Evolutionary conservation across 148 eudicot species (phyloP), one percentile per base, ranked within the genome.

Genomic region (Heliosperma pusillum): DNA sequence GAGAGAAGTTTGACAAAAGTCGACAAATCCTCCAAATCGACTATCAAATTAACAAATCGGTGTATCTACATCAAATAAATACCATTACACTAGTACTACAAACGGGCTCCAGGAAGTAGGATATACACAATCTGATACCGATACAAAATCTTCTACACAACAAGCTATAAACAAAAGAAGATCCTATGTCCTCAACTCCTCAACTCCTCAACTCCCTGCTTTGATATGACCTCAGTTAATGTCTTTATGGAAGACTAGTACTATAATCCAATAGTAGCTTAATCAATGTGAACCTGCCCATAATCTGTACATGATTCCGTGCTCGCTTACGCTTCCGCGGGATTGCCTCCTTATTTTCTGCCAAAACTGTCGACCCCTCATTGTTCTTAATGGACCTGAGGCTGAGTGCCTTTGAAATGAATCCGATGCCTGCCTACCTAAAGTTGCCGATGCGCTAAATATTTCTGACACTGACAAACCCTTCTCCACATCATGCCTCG

Each of bases 321-420:
- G 91, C 82, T 93, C 97, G 16, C 98, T 89, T 66, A 79, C 81
- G 33, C 86, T 85, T 40, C 89, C 98, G 11, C 87, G 78, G 17
- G 92, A 82, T 67, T 79, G 76, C 66, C 85, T 81, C 69, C 87
- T 84, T 74, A 85, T 69, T 70, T 76, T 87, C 81, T 86, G 81
- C 98, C 93, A 88, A 66, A 89, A 82, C 24, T 62, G 70, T 53
- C 74, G 78, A 26, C 80, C 75, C 71, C 72, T 86, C 24, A 76
- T 66, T 0, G 82, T 81, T 64, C 85, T 85, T 44, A 91, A 53
- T 19, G 92, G 92, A 70, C 94, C 97, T 2, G 91, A 89, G 40
- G 90, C 82, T 8, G 97, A 93, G 70, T 87, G 81, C 83, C 89
- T 87, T 80, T 82, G 74, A 65, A 80, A 82, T 5, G 92, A 87